Percentiles rank a stretch among this genome's conserved stretches.
Conservation (phyloP, 2,329 filamentous ascomycete species). For the Calonectria naviculata region DNA sequence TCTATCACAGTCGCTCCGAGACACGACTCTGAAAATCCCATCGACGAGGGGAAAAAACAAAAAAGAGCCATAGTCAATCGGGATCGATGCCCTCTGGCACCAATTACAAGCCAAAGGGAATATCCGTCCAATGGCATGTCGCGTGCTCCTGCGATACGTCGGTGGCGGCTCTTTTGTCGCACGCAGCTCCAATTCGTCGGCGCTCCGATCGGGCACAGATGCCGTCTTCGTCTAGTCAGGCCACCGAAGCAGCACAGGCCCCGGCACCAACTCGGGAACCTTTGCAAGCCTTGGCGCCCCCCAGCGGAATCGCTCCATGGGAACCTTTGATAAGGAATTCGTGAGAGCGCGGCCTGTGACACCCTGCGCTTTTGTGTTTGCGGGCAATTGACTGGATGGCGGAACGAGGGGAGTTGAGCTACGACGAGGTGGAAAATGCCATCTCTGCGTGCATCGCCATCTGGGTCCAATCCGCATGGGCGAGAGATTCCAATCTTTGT, state of each 20-base stretch:
- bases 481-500: background rate
- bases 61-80: background rate
- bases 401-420: background rate
- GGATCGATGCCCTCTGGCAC: background rate
- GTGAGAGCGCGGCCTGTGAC: background rate
- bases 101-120: background rate
- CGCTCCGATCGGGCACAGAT: constrained; percentile 9
- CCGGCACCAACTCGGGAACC: constrained; percentile 18
- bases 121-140: background rate
- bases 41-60: background rate
- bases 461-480: background rate
- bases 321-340: constrained; percentile 13
- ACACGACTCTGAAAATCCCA: background rate
- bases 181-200: background rate
- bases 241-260: constrained; percentile 4
- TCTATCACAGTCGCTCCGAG: background rate
- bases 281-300: constrained; percentile 22
- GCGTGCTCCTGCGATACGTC: background rate
- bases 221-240: constrained; percentile 23
- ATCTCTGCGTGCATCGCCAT: background rate
- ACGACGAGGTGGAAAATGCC: background rate
- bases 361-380: background rate
- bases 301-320: background rate
- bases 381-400: background rate
- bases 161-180: constrained; percentile 5